Evolutionary conservation across 306 rosid genomes (phyloP).

Genomic region (Potentilla sterilis): DNA sequence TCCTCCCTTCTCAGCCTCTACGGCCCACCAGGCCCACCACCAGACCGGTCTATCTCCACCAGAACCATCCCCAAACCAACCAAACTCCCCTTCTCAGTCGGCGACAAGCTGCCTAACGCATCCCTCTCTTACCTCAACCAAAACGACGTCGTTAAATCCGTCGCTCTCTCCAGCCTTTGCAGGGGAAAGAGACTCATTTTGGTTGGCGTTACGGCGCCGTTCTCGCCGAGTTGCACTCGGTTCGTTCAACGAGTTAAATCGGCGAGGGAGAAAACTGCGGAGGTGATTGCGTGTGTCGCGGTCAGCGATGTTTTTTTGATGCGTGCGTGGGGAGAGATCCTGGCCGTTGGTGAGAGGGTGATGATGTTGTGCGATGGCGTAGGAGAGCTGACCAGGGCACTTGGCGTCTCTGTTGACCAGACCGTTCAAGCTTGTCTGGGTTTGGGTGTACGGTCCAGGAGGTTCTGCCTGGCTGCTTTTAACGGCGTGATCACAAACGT

Average conservation of each 20-base stretch:
- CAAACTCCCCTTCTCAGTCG: background rate
- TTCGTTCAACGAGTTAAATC: conserved; percentile 16
- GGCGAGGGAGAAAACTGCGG: conserved; percentile 11
- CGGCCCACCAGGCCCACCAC: conserved; percentile 29
- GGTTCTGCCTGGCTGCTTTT: conserved; percentile 16
- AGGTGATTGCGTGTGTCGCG: conserved; percentile 22
- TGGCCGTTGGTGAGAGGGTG: conserved; percentile 11
- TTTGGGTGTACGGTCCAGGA: conserved; percentile 14
- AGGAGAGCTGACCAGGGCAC: conserved; percentile 21
- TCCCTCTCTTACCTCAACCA: conserved; percentile 14
- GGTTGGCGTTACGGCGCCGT: conserved; percentile 21
- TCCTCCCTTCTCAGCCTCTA: conserved; percentile 26
- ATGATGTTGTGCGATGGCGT: conserved; percentile 25
- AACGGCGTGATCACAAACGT: conserved; percentile 26
- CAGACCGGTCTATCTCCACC: conserved; percentile 8
- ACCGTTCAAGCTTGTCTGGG: background rate
- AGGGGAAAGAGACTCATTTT: conserved; percentile 19
- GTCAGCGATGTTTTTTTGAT: conserved; percentile 26
- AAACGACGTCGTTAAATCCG: conserved; percentile 20
- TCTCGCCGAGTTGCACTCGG: conserved; percentile 15
- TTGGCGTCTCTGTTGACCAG: background rate
- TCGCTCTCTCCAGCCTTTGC: conserved; percentile 23
- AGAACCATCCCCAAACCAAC: background rate
- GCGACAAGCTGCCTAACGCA: conserved; percentile 17
- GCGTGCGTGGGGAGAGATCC: conserved; percentile 29